Evolutionary conservation across 2,329 filamentous ascomycete genomes (phyloP), one percentile per base, ranked within the genome.

Genomic region (Clathrospora elynae): DNA sequence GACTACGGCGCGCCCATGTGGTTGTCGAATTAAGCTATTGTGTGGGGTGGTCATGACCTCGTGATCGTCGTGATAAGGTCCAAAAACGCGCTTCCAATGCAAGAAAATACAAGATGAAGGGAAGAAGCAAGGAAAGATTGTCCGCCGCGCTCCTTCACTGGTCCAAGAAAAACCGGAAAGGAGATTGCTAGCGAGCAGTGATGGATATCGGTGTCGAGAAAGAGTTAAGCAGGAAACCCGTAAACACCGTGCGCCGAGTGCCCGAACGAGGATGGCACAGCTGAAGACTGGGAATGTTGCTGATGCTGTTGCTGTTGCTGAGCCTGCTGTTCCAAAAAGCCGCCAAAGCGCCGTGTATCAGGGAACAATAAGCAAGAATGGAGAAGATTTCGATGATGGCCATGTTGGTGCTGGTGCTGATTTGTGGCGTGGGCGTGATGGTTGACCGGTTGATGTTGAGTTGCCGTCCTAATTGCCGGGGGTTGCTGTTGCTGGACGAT

Each of bases 281-380:
- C 42, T 40, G 35, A 33, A 26, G 46, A 41, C 18, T 48, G 50
- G 13, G 44, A 39, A 46, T 50, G 42, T 42, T 55, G 57, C 37
- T 51, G 53, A 31, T 47, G 56, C 36, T 50, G 42, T 42, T 55
- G 57, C 37, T 51, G 53, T 29, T 47, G 56, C 36, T 57, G 57
- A 46, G 39, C 40, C 23, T 59, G n/a, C n/a, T n/a, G 55, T 39
- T 62, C 58, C 50, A 56, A 43, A 47, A 58, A 48, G 46, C 59
- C 55, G 42, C 61, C 58, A 55, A 61, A 62, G 53, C 62, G 61
- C 57, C 61, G 42, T 31, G 51, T 57, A 42, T 65, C 62, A 38
- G 59, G 38, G 55, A 68, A 64, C 56, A 68, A 70, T 70, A 67
- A 59, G 55, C 65, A 69, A 69, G 64, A 68, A 68, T 68, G 64